Evolutionary conservation across 148 eudicot genomes (phyloP).

Genomic region (Cornus controversa): DNA sequence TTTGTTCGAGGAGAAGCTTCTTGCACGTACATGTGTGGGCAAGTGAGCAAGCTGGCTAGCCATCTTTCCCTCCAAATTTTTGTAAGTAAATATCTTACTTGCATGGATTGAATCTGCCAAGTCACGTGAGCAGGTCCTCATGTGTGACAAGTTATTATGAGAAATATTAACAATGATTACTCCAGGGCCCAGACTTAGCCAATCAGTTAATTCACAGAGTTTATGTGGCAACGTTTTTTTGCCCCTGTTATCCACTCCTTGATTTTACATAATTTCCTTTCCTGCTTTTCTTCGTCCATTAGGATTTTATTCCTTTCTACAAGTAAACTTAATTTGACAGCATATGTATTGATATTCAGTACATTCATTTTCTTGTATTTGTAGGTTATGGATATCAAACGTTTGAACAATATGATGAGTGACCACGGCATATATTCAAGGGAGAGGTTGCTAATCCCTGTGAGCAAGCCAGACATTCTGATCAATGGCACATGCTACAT

Average conservation of each 20-base stretch:
- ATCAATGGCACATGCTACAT: constrained; percentile 78
- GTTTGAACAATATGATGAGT: constrained; percentile 98
- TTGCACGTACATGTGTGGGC: too few species aligned
- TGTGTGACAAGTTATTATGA: neutral
- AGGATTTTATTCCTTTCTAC: neutral
- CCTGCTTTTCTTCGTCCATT: neutral
- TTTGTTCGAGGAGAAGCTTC: too few species aligned
- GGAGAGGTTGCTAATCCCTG: constrained; percentile 78
- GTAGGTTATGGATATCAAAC: constrained; percentile 86
- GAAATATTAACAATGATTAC: neutral
- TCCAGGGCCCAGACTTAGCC: neutral
- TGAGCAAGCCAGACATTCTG: constrained; percentile 62
- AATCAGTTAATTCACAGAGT: neutral
- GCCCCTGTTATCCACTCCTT: neutral
- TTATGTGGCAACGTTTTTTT: too few species aligned
- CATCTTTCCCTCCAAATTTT: too few species aligned
- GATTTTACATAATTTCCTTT: neutral
- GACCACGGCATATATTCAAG: constrained; percentile 97
- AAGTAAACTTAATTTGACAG: neutral
- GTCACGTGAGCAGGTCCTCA: neutral
- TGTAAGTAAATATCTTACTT: too few species aligned
- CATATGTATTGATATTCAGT: neutral
- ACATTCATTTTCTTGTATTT: constrained; percentile 10
- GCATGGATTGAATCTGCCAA: too few species aligned
- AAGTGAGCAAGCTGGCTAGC: too few species aligned